A percentile compares a stretch with the other conserved stretches of the same genome.
phyloP scores from a whole-genome alignment of 2,329 filamentous ascomycete genomes.

The Penicillium sp. region DNA sequence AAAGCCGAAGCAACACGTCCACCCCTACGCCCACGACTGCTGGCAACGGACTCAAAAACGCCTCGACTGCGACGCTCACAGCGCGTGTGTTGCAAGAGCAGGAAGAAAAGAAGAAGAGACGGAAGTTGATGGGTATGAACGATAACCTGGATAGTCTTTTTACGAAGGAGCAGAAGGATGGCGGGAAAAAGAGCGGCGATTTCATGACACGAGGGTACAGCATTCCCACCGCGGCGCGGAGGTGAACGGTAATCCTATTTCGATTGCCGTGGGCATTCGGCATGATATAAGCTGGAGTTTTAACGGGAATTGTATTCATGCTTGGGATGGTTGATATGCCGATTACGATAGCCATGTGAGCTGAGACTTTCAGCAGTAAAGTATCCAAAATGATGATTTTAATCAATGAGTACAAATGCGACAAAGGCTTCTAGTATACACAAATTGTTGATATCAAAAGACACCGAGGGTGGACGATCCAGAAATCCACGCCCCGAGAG shows the following conservation, averaged over 20 bases:
- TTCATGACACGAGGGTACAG: constrained; percentile 57
- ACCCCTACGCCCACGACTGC: constrained; percentile 31
- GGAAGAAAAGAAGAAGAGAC: constrained; percentile 70
- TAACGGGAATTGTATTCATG: neutral
- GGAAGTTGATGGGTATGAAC: constrained; percentile 61
- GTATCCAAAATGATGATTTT: no score
- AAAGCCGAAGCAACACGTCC: constrained; percentile 27
- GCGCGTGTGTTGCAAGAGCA: constrained; percentile 83
- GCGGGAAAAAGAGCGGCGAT: constrained; percentile 43
- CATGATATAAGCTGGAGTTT: no score
- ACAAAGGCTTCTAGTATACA: constrained; percentile 24
- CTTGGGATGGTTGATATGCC: neutral
- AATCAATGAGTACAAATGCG: no score
- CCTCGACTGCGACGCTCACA: constrained; percentile 76
- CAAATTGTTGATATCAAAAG: constrained; percentile 16
- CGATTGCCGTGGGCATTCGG: no score
- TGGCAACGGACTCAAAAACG: constrained; percentile 70
- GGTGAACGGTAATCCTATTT: constrained; percentile 24
- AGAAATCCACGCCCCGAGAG: no score
- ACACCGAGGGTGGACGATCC: constrained; percentile 3
- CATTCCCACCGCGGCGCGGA: constrained; percentile 43
- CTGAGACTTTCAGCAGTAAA: no score
- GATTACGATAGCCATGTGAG: no score
- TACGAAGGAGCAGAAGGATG: constrained; percentile 41
- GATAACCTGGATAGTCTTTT: constrained; percentile 54